Conservation (phyloP, 1,284 basidiomycete species). For the Boletus chippewaensis region DNA sequence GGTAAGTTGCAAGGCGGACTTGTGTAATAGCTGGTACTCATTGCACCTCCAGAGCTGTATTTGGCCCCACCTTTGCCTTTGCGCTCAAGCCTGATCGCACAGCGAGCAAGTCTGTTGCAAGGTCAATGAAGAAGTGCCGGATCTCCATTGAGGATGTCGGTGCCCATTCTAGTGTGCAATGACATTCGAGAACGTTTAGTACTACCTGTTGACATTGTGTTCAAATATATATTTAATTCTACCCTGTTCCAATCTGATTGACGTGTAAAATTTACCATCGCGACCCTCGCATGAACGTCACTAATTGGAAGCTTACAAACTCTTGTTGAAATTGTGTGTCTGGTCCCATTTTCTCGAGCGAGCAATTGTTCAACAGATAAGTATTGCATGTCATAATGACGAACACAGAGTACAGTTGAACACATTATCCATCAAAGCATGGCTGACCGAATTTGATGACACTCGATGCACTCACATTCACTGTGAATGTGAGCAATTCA, state of each 20-base stretch:
- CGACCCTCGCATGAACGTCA: too few relatives aligned
- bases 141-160: too few relatives aligned
- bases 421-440: background rate
- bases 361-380: too few relatives aligned
- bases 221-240: background rate
- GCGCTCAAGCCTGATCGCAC: background rate
- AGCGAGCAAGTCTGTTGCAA: background rate
- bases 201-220: background rate
- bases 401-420: too few relatives aligned
- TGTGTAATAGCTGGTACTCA: background rate
- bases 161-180: background rate
- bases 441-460: background rate
- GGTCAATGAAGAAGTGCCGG: background rate
- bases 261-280: background rate
- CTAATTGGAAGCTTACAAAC: too few relatives aligned
- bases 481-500: background rate
- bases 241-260: background rate
- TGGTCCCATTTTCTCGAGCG: too few relatives aligned
- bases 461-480: background rate
- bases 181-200: background rate
- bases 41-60: background rate
- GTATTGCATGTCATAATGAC: too few relatives aligned
- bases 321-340: too few relatives aligned
- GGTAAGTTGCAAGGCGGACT: background rate
- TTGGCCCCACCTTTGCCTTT: background rate